Base-by-base conservation (phyloP, 495 filamentous ascomycete species). In the Hamigera avellanea region DNA sequence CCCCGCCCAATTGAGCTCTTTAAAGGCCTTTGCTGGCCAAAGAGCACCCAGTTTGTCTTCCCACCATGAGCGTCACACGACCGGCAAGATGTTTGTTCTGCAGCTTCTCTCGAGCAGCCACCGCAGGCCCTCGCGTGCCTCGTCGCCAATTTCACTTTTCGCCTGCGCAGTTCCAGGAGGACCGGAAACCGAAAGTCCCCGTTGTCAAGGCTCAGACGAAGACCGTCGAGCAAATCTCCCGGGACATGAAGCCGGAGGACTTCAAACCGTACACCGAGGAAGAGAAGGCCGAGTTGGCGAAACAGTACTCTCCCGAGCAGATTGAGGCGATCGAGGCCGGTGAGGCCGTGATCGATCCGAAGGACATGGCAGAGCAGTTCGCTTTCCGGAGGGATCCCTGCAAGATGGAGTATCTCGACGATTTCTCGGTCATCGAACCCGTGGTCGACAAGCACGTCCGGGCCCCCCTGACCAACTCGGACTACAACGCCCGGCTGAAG, bases 251-350 rank as follows among this genome's bases (percentile, higher is more conserved):
- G 54, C 72, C 39, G 37, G 59, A 37, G 40, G 68, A 46, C 43
- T 80, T 80, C 54, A 59, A 72, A 41, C 50, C 65, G 4, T 95
- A 93, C 63, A 77, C 78, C 2, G 56, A 65, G 31, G 70, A 76
- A 27, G 81, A 95, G 52, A 72, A 78, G 46, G 68, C 64, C 12
- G 45, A 57, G 12, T 68, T 96, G 26, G 45, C 54, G 19, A 62
- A 75, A 44, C 64, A 69, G 39, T 96, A 94, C 67, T 81, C 83
- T 5, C 70, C 79, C 10, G 71, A 78, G 42, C 91, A 98, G 60
- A 65, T 95, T 40, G 67, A 66, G n/a, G 83, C 86, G 31, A 77
- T 98, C 58, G 69, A 86, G 59, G 86, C 82, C 35, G 91, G 81
- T 41, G 91, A 98, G 59, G 67, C 70, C 8, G 76, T 83, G 39